Base-by-base conservation (phyloP, 208 protist species). In the Acanthamoeba lenticulata region DNA sequence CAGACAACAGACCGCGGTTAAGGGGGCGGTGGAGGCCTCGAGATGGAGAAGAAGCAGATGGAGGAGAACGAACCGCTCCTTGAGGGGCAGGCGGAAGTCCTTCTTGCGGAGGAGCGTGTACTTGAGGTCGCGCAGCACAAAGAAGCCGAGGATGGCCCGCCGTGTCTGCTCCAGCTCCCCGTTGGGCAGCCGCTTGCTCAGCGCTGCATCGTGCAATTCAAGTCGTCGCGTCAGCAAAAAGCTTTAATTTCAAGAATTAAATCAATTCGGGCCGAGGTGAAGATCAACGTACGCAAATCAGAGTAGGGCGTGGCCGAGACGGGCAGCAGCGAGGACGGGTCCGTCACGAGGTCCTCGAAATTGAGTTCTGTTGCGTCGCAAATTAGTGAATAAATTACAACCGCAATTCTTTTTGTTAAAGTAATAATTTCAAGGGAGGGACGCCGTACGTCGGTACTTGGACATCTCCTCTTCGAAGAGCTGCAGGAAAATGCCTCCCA, bases 401-500 rank as follows among this genome's bases (percentile, higher is more conserved):
- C n/a, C 62, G 11, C 62, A 72, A 72, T 27, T 7, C 62, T 57
- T 9, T 29, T 15, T 72, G 27, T 15, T 32, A 72, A 72, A 7
- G n/a, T n/a, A 32, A 38, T 27, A 72, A 29, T 34, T 15, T 11
- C 9, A 32, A 72, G 49, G 19, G n/a, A n/a, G n/a, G n/a, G 13
- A 57, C 9, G 9, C 7, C 17, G 42, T 85, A 85, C 74, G 74
- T 47, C 42, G 34, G 40, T 55, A 85, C n/a, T 47, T 85, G 13
- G 34, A 55, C 36, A 85, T 36, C 74, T 85, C 74, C 36, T 85
- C 74, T 29, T 85, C 74, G 36, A 85, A 85, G 11, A 85, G 40
- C 42, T 85, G 74, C 17, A 85, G 29, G 42, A 85, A 85, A 47
- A 85, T 85, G 74, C 74, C 74, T 44, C 74, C 74, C 36, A 85